phyloP scores from a whole-genome alignment of 169 alveolate species.

The Miamiensis avidus region DNA sequence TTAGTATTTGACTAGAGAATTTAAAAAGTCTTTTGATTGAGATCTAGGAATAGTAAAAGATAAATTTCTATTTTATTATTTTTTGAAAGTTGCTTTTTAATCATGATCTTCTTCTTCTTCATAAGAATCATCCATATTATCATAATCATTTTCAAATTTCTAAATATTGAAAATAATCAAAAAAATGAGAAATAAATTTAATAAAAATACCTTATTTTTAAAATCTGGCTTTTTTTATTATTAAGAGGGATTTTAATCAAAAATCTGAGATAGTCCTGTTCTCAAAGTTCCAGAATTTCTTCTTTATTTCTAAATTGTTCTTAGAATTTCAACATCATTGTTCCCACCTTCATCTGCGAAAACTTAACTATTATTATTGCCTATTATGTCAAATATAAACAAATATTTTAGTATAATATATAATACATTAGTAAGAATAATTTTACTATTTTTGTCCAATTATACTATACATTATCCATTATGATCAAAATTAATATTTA shows the following conservation, averaged over 20 bases:
- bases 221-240: background rate
- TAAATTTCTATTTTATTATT: background rate
- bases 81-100: too few relatives aligned
- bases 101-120: background rate
- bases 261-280: background rate
- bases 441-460: background rate
- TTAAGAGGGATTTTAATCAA: too few relatives aligned
- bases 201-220: background rate
- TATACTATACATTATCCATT: background rate
- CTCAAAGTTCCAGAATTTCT: too few relatives aligned
- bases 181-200: background rate
- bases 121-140: too few relatives aligned
- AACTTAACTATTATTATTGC: background rate
- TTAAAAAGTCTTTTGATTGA: background rate
- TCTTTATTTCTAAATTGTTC: too few relatives aligned
- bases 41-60: background rate
- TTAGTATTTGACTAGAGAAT: too few relatives aligned
- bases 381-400: background rate
- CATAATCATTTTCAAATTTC: too few relatives aligned
- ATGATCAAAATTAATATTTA: too few relatives aligned
- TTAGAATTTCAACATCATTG: background rate
- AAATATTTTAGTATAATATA: background rate
- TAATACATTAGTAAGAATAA: too few relatives aligned
- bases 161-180: background rate
- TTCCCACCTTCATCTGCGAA: background rate